These are phyloP conservation scores for Petunia secreta DNA, from an alignment of 257 asterid genomes.

Conservation along the genomic window DNA sequence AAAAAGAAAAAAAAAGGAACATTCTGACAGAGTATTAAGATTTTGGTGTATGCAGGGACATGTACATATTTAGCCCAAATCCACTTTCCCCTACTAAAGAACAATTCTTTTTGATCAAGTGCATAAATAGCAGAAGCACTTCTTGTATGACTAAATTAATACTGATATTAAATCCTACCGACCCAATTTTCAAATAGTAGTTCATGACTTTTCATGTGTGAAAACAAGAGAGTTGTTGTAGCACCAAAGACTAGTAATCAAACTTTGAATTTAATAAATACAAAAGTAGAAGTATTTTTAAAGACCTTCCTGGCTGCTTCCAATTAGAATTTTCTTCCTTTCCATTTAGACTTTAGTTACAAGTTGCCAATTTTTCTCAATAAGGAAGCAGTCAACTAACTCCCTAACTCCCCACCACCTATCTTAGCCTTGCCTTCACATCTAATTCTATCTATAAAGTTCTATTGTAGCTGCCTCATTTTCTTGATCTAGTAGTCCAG, in stretches of 20 bases:
- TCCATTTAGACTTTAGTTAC: not conserved
- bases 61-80: conserved; percentile 10
- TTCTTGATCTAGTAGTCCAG: not conserved
- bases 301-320: conserved; percentile 22
- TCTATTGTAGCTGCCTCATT: not conserved
- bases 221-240: conserved; percentile 18
- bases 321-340: not conserved
- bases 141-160: not conserved
- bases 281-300: not conserved
- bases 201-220: conserved; percentile 18
- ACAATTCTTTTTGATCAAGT: not conserved
- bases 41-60: not conserved
- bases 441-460: not conserved
- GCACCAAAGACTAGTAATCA: conserved; percentile 21
- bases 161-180: not conserved
- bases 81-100: not conserved
- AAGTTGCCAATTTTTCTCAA: not conserved
- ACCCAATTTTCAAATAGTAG: not conserved
- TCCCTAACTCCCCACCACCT: not conserved
- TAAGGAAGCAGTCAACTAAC: not conserved
- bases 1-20: no score
- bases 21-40: no score
- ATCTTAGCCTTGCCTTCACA: not conserved
- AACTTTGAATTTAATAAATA: not conserved
- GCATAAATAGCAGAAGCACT: not conserved